Base-by-base conservation (phyloP, 2,329 filamentous ascomycete genomes). In the Penicillium sp. region DNA sequence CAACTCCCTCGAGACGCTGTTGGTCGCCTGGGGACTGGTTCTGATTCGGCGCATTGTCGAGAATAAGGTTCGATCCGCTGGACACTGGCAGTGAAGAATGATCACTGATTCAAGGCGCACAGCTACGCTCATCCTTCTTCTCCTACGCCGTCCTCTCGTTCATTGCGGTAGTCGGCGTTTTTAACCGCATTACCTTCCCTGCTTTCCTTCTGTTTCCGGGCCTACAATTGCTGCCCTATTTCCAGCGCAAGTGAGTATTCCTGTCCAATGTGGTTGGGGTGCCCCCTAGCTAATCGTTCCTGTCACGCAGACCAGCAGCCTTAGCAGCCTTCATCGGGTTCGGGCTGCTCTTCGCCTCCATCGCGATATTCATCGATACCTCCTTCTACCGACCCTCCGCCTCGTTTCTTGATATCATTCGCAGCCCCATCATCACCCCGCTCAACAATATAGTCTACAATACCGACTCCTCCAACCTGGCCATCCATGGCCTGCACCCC, bases 101-200 rank as follows among this genome's bases (percentile, higher is more conserved):
- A 15, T n/a, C 30, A 25, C 39, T 42, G 15, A 45, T 35, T 34
- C 19, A 16, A 27, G 38, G 43, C 4, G 10, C 43, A 42, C 62
- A 87, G 80, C 80, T 89, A 68, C 80, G 79, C 57, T 84, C 87
- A 41, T 87, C 87, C 33, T 73, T 87, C 41, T 72, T 88, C 53
- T 83, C 89, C 14, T 89, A 86, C 42, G 77, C 80, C 27, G 75
- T 93, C 28, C 79, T 98, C 27, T 88, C 88, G 19, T 81, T 90
- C 46, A 80, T 96, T 39, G 76, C 80, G 36, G 84, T 95, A 10
- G 86, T 93, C 58, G 93, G 93, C 34, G 72, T 91, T 43, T 98
- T 98, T 69, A 98, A 97, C 68, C 82, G 93, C 51, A 96, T 97
- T 58, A 98, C 93, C 7, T 97, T 97, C 65, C 91, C 91, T 31